Evolutionary conservation across 202 grass and related monocot species (phyloP).

Genomic region (Eragrostis tef): DNA sequence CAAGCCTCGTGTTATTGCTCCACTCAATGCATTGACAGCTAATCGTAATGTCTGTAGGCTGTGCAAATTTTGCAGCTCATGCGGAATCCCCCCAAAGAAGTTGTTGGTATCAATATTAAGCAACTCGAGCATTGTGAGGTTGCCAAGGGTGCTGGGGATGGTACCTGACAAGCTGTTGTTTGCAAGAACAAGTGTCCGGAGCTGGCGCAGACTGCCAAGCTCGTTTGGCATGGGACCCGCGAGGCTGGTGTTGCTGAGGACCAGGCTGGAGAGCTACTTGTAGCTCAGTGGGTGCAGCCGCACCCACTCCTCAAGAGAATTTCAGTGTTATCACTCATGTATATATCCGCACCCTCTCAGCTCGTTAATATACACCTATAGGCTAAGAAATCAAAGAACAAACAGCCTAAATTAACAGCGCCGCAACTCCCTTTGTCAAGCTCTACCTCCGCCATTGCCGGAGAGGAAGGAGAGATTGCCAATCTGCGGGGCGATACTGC

Average conservation of each 20-base stretch:
- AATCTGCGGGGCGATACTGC: slow-evolving; percentile 46
- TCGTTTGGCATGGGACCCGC: slow-evolving; percentile 41
- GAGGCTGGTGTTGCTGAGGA: slow-evolving; percentile 48
- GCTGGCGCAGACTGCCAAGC: slow-evolving; percentile 43
- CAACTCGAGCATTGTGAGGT: slow-evolving; percentile 36
- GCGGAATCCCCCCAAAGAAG: slow-evolving; percentile 45
- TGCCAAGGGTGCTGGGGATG: slow-evolving; percentile 53
- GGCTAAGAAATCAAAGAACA: no score
- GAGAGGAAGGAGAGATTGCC: slow-evolving; percentile 65
- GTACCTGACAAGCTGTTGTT: slow-evolving; percentile 53
- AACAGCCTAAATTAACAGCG: no score
- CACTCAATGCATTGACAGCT: slow-evolving; percentile 30
- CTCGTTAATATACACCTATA: no score
- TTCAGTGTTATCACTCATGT: no score
- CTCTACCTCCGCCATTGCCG: no score
- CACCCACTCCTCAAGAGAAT: no score
- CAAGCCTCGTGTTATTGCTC: slow-evolving; percentile 34
- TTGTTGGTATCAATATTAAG: slow-evolving; percentile 49
- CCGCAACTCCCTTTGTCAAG: no score
- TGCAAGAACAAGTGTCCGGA: slow-evolving; percentile 36
- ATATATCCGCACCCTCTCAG: no score
- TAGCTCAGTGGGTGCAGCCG: no score
- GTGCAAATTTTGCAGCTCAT: slow-evolving; percentile 36
- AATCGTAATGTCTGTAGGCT: neutral
- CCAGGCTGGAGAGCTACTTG: slow-evolving; percentile 38